Evolutionary conservation across 2,329 filamentous ascomycete genomes (phyloP), one percentile per base, ranked within the genome.

Genomic region (Penicillium frequentans): DNA sequence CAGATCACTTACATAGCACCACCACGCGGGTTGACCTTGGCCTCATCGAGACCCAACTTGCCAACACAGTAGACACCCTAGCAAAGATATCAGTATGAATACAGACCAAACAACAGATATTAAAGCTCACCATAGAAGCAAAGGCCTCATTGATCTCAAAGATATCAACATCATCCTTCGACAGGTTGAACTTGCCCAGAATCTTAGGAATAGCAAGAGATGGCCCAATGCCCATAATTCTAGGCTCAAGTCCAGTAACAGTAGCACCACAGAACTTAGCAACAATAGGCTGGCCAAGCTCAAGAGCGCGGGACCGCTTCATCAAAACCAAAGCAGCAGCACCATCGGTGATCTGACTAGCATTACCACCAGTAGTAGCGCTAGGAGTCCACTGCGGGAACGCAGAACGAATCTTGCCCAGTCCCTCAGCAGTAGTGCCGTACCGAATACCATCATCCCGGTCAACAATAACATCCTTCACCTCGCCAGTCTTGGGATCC

Each of bases 21-120:
- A 61, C 93, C 93, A 81, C 96, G 95, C 62, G 92, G 92, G 80
- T 97, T 97, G 70, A 97, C 89, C 84, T 96, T 96, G 58, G 88
- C 85, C 62, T 82, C 73, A 59, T 91, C 89, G 33, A 97, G 80
- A 35, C 86, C 88, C 21, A 97, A 83, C 81, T 96, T 88, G 68
- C 91, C 88, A 58, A 91, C 87, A 75, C 91, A 96, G 86, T 90
- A 96, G 64, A 96, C 77, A 77, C 91, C 96, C 84, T 96, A 90
- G 63, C 5, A 29, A 16, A 21, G 52, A 51, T 10, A 42, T 65
- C 50, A 63, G 42, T 31, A 35, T 24, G n/a, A 13, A 5, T 11
- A 13, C 26, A 35, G 35, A 27, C 19, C 26, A 19, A 5, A 42
- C 2, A 35, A 0, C 16, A 19, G 6, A 19, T 11, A n/a, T 11